Evolutionary conservation across 2,329 filamentous ascomycete species (phyloP).

Genomic region (Aphanocladium album): DNA sequence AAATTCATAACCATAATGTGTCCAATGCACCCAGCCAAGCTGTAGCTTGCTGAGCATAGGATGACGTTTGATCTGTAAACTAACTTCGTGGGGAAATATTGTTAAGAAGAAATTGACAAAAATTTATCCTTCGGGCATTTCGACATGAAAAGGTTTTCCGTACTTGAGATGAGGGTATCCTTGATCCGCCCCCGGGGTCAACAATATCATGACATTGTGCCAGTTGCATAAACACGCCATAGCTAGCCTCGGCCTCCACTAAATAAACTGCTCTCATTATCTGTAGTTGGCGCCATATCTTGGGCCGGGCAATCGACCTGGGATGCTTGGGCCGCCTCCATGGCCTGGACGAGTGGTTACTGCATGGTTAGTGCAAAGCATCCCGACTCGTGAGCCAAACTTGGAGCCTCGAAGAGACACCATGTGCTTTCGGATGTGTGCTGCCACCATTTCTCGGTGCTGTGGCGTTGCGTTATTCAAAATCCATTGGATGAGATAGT

Average conservation of each 20-base stretch:
- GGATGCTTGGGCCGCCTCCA: constrained; percentile 63
- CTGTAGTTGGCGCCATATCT: constrained; percentile 57
- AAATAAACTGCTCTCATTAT: constrained; percentile 24
- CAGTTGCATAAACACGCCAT: constrained; percentile 11
- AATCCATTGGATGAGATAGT: constrained; percentile 97
- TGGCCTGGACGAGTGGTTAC: constrained; percentile 84
- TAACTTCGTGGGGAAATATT: constrained; percentile 47
- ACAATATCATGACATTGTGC: constrained; percentile 13
- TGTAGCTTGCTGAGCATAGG: constrained; percentile 49
- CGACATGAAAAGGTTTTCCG: constrained; percentile 26
- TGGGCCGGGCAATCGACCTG: constrained; percentile 51
- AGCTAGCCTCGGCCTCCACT: constrained; percentile 11
- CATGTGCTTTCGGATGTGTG: constrained; percentile 98
- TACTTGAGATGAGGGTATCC: constrained; percentile 18
- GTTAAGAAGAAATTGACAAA: constrained; percentile 42
- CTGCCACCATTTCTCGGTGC: constrained; percentile 88
- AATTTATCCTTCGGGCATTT: constrained; percentile 35
- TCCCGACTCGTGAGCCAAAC: constrained; percentile 95
- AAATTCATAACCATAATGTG: constrained; percentile 58
- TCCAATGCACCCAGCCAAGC: constrained; percentile 52
- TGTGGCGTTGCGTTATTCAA: constrained; percentile 80
- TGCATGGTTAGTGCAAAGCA: constrained; percentile 96
- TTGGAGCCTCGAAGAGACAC: constrained; percentile 97
- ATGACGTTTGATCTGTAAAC: constrained; percentile 54
- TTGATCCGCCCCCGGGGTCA: constrained; percentile 16